A percentile compares a stretch with the other conserved stretches of the same genome.
Conservation (phyloP, 225 moss, liverwort and hornwort genomes). For the Antitrichia curtipendula region DNA sequence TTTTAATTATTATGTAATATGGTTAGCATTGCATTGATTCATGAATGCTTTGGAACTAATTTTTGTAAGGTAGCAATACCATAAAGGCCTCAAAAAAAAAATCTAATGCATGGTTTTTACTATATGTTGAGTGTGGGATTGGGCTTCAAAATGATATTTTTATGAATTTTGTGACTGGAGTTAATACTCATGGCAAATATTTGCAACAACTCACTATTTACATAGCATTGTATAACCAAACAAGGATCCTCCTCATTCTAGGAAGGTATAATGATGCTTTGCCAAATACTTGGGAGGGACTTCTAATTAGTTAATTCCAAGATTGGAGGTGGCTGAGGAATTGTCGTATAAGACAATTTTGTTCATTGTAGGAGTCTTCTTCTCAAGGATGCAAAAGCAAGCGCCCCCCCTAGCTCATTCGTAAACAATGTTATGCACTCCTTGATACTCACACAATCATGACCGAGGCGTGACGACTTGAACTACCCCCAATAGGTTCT, state of each 20-base stretch:
- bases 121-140: background rate
- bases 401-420: background rate
- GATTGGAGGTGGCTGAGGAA: background rate
- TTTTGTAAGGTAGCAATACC: background rate
- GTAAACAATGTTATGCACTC: background rate
- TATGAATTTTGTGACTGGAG: background rate
- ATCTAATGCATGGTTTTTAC: too few species aligned
- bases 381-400: background rate
- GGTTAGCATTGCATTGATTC: too few species aligned
- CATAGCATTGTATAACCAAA: background rate
- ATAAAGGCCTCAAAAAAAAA: too few species aligned
- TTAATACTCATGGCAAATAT: background rate
- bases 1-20: too few species aligned
- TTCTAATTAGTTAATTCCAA: background rate
- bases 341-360: background rate
- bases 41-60: background rate
- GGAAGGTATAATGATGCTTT: background rate
- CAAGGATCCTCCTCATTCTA: background rate
- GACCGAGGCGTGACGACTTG: too few species aligned
- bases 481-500: background rate
- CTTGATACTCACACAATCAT: background rate
- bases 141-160: background rate
- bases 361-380: background rate
- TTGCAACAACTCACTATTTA: background rate
- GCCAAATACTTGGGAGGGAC: fast-evolving